A percentile compares a stretch with the other conserved stretches of the same genome.
Conservation (phyloP, 768 basidiomycete genomes). For the Dictyophora rubrovolvata region DNA sequence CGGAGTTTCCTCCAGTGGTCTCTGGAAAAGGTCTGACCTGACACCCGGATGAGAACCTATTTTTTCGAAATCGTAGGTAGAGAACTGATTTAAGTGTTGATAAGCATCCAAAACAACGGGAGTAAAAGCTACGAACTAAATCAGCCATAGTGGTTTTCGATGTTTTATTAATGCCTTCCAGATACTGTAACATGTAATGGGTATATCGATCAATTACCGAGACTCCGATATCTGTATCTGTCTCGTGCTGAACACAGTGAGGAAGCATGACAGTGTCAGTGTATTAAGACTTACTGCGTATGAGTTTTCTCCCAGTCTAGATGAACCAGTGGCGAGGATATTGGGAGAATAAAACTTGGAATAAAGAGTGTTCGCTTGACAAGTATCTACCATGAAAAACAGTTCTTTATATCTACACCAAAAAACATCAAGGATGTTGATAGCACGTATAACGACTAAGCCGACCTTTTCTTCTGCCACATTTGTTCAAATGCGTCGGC, state of each 20-base stretch:
- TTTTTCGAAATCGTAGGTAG: conserved; percentile 58
- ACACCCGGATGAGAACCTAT: conserved; percentile 88
- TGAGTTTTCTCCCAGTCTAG: conserved; percentile 76
- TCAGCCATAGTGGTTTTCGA: conserved; percentile 71
- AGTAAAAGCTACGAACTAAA: conserved; percentile 43
- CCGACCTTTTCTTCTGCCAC: conserved; percentile 88
- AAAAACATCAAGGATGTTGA: background rate
- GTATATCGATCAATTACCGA: conserved; percentile 94
- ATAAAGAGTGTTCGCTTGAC: conserved; percentile 95
- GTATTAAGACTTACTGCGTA: conserved; percentile 60
- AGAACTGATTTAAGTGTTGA: conserved; percentile 45
- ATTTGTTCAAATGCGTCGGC: conserved; percentile 98
- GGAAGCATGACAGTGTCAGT: background rate
- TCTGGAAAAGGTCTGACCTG: conserved; percentile 68
- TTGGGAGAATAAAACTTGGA: conserved; percentile 89
- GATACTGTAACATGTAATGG: conserved; percentile 80
- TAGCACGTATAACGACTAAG: conserved; percentile 10
- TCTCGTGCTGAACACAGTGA: conserved; percentile 56
- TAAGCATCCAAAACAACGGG: background rate
- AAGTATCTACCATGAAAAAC: conserved; percentile 97
- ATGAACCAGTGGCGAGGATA: conserved; percentile 84
- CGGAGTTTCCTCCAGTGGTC: conserved; percentile 48
- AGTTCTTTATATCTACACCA: conserved; percentile 77
- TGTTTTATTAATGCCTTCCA: conserved; percentile 91
- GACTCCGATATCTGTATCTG: conserved; percentile 90